Base-by-base conservation (phyloP, 1,284 basidiomycete genomes). In the Trametes pubescens region DNA sequence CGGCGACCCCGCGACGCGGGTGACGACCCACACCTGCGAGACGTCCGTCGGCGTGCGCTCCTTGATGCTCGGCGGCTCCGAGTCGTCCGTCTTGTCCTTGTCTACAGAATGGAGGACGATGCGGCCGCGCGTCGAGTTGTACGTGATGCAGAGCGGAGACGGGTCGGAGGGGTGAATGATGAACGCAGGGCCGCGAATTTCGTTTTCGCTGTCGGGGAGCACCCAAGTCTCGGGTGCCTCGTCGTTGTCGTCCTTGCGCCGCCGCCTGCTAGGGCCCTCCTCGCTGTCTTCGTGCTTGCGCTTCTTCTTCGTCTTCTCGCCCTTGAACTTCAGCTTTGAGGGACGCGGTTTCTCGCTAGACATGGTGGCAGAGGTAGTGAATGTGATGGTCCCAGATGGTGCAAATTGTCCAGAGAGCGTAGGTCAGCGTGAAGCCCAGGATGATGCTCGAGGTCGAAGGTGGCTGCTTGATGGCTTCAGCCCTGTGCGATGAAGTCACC, bases 21-120 rank as follows among this genome's bases (percentile, higher is more conserved):
- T 89, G 58, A 86, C 84, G 64, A 98, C 90, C 95, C 95, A 91
- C 63, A 98, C 89, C 77, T 96, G 89, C 58, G 93, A 81, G 65
- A 96, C 87, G 62, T 95, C 93, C 0, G 85, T 86, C 13, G 93
- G 93, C 32, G 80, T 84, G 64, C 88, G 86, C 57, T 88, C 86
- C 47, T 90, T 79, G 10, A 90, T 69, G 14, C 79, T 75, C 13
- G 81, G 73, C 57, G 78, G 78, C 59, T 59, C 54, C 16, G 66
- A 68, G 16, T 73, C 76, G 47, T 83, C 82, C 1, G 75, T 61
- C 65, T 83, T 83, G 65, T 87, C 85, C 74, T 88, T 90, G 73
- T 89, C 88, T n/a, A 89, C 74, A 9, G 83, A 72, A 52, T 87
- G 81, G 18, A 91, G 77, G 35, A 88, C 80, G 54, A 94, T 85